Conservation (phyloP, 75 land plant species). For the Sequoiadendron giganteum region DNA sequence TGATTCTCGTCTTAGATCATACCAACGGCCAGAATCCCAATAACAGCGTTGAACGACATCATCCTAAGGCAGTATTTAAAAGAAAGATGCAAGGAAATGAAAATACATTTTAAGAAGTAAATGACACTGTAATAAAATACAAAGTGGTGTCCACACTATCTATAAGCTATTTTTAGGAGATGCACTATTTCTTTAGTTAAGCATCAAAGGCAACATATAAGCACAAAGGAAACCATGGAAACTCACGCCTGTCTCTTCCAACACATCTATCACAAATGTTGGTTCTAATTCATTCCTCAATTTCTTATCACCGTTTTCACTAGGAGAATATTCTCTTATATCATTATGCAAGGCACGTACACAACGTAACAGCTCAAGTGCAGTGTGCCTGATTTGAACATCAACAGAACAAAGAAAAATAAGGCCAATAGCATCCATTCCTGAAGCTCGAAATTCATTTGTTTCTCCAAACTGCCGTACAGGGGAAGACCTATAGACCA, state of each 20-base stretch:
- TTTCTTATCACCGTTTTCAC: constrained; percentile 34
- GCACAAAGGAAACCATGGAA: not conserved
- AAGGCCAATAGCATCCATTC: constrained; percentile 96
- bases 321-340: constrained; percentile 42
- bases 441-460: constrained; percentile 76
- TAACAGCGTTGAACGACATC: constrained; percentile 97
- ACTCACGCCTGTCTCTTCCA: constrained; percentile 98
- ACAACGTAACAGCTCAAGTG: constrained; percentile 87
- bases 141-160: not conserved
- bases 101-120: constrained; percentile 9
- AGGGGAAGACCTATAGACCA: constrained; percentile 30
- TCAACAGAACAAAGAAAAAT: constrained; percentile 94
- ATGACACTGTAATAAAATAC: not conserved
- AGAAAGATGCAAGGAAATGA: not conserved
- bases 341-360: constrained; percentile 94
- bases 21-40: constrained; percentile 96
- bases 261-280: constrained; percentile 93
- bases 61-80: constrained; percentile 38
- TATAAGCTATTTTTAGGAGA: not conserved
- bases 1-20: constrained; percentile 87
- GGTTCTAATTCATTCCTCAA: constrained; percentile 62
- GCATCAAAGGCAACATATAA: not conserved
- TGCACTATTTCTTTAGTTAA: not conserved
- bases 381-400: constrained; percentile 90
- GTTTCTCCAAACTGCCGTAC: constrained; percentile 41